A percentile compares a stretch with the other conserved stretches of the same genome.
Evolutionary conservation across 768 basidiomycete species (phyloP).

Genomic region (Suillus subaureus): DNA sequence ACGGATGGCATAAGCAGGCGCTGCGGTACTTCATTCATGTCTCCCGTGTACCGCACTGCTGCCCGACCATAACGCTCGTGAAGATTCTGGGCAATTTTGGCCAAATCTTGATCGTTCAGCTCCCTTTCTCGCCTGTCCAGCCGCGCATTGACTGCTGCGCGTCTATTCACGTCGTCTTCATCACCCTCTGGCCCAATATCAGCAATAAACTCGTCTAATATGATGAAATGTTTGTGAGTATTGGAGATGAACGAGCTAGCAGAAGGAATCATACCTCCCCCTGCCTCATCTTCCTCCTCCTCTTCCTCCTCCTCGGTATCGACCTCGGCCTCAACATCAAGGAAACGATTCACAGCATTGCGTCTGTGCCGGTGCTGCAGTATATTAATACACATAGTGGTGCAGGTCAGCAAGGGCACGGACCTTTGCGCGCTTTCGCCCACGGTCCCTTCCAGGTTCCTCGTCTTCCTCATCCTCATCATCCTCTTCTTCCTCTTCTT

Average conservation of each 20-base stretch:
- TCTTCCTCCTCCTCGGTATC: conserved; percentile 97
- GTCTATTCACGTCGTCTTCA: conserved; percentile 55
- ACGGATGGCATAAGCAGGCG: conserved; percentile 95
- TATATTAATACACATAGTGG: conserved; percentile 14
- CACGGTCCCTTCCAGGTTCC: conserved; percentile 48
- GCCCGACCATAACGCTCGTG: conserved; percentile 75
- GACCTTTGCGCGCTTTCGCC: conserved; percentile 67
- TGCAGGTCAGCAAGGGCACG: conserved; percentile 15
- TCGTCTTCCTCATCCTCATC: conserved; percentile 62
- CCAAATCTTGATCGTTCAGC: conserved; percentile 76
- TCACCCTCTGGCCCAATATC: conserved; percentile 61
- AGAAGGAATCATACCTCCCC: conserved; percentile 41
- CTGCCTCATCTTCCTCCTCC: conserved; percentile 82
- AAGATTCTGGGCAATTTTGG: conserved; percentile 81
- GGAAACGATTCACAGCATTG: conserved; percentile 72
- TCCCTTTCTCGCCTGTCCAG: conserved; percentile 73
- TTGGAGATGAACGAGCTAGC: background rate
- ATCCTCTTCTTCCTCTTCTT: conserved; percentile 50
- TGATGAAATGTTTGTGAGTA: conserved; percentile 9
- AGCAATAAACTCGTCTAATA: conserved; percentile 71
- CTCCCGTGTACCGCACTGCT: conserved; percentile 80
- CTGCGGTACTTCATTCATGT: conserved; percentile 93
- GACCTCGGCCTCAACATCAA: conserved; percentile 95
- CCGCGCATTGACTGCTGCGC: conserved; percentile 63
- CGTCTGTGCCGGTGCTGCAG: conserved; percentile 67